These are phyloP conservation scores for Helotiales sp. DNA, from an alignment of 2,329 filamentous ascomycete genomes.

Conservation along the genomic window DNA sequence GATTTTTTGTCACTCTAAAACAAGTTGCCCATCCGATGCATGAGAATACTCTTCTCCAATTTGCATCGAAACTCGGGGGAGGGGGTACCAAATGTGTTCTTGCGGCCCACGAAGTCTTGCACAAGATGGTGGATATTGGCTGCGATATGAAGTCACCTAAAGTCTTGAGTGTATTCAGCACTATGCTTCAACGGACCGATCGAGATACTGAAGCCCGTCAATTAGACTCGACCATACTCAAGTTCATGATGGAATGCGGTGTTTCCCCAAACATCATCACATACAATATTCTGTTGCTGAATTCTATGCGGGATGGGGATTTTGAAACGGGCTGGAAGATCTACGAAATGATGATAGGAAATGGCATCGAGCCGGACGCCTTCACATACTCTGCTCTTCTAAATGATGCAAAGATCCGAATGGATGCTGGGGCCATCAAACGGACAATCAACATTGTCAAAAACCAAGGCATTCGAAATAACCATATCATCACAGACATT, in stretches of 20 bases:
- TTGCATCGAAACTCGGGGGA: constrained; percentile 41
- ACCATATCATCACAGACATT: constrained; percentile 50
- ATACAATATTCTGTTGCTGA: constrained; percentile 69
- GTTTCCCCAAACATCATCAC: constrained; percentile 61
- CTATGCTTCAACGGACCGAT: constrained; percentile 50
- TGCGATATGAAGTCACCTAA: constrained; percentile 48
- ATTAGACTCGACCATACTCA: constrained; percentile 54
- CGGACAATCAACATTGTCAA: constrained; percentile 55
- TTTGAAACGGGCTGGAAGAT: constrained; percentile 63
- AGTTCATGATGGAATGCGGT: constrained; percentile 58
- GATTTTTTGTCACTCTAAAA: constrained; percentile 20
- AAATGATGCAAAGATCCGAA: constrained; percentile 61
- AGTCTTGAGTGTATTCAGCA: constrained; percentile 57
- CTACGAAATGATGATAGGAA: constrained; percentile 59
- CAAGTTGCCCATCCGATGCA: constrained; percentile 20
- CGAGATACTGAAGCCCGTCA: constrained; percentile 39
- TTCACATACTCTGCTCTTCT: constrained; percentile 71
- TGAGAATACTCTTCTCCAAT: constrained; percentile 29
- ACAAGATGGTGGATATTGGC: constrained; percentile 36
- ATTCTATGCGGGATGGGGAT: constrained; percentile 67
- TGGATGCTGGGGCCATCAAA: constrained; percentile 46
- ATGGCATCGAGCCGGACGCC: constrained; percentile 61
- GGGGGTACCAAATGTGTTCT: constrained; percentile 25
- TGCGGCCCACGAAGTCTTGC: constrained; percentile 45
- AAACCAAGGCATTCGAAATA: constrained; percentile 46